These are phyloP conservation scores for Chaetomium fimeti DNA, from an alignment of 495 filamentous ascomycete species.

Conservation along the genomic window DNA sequence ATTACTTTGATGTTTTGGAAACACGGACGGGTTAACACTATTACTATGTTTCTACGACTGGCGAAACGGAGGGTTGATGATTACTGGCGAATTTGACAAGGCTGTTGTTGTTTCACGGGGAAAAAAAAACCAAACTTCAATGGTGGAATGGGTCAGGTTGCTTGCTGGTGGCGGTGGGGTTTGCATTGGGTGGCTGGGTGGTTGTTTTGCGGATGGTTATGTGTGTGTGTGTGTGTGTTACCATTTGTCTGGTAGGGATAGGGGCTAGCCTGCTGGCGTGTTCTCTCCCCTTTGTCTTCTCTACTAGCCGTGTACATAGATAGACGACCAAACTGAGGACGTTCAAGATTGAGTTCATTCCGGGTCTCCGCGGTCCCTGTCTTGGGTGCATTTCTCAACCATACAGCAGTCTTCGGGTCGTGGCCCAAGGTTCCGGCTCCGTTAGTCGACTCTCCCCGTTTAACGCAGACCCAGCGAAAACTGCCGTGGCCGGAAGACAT, in stretches of 20 bases:
- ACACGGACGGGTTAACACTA: neutral
- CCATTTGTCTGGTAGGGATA: neutral
- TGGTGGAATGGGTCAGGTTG: neutral
- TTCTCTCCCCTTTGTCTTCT: neutral
- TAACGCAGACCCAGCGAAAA: neutral
- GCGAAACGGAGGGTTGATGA: neutral
- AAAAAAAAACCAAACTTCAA: slow-evolving; percentile 9
- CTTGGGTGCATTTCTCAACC: neutral
- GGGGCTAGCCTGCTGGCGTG: neutral
- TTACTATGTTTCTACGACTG: slow-evolving; percentile 13
- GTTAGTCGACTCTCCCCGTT: neutral
- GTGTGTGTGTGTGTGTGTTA: neutral
- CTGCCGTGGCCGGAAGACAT: neutral
- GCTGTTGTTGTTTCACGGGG: slow-evolving; percentile 6
- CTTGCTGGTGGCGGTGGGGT: neutral
- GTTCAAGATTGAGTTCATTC: neutral
- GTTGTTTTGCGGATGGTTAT: slow-evolving; percentile 4
- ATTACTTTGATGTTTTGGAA: neutral
- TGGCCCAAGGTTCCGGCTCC: neutral
- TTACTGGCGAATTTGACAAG: neutral
- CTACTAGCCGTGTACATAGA: slow-evolving; percentile 13
- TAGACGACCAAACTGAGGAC: slow-evolving; percentile 1
- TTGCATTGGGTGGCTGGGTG: slow-evolving; percentile 8
- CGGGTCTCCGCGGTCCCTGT: neutral
- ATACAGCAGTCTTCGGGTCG: neutral